Evolutionary conservation across 1,284 basidiomycete genomes (phyloP), one percentile per base, ranked within the genome.

Genomic region (Fomes fomentarius): DNA sequence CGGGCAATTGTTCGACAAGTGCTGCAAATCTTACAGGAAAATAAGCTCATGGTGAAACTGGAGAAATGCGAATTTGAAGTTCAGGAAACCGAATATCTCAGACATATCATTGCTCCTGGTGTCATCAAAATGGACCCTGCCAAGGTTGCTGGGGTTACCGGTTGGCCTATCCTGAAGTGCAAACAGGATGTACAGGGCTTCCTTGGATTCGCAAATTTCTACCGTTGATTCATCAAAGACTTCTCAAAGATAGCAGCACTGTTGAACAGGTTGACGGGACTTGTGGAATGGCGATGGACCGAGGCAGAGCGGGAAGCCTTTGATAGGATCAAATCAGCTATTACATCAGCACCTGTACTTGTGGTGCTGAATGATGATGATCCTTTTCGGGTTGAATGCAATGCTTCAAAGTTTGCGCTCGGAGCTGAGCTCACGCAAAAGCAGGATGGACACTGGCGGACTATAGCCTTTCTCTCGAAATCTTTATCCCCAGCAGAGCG

Each of bases 21-120:
- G 10, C 55, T 77, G 2, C 22, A 61, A n/a, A 43, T 62, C 11
- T 65, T 77, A 4, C 47, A 60, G 1, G 40, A 66, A 7, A 33
- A 66, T 30, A 67, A 65, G 0, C 66, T 78, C 0, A 67, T 56
- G 21, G 45, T 68, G 1, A 74, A 76, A 45, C 50, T 63, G 0
- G 64, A 69, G 28, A 77, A 79, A 47, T 78, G 74, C 41, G 48
- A 66, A 1, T 79, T 77, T 54, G 50, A 68, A 14, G 11, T 49
- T 1, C 8, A 19, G 0, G n/a, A 64, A 17, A 63, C 70, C 0
- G 69, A 76, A 17, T 54, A 50, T 28, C 48, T 50, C 22, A 40
- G 48, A 11, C 40, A 41, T 39, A 50, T 50, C 41, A 50, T 54
- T 28, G 44, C 48, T 2, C 26, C 40, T 25, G 45, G 46, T 15